A percentile compares a stretch with the other conserved stretches of the same genome.
Conservation (phyloP, 768 basidiomycete genomes). For the Roridomyces roridus region DNA sequence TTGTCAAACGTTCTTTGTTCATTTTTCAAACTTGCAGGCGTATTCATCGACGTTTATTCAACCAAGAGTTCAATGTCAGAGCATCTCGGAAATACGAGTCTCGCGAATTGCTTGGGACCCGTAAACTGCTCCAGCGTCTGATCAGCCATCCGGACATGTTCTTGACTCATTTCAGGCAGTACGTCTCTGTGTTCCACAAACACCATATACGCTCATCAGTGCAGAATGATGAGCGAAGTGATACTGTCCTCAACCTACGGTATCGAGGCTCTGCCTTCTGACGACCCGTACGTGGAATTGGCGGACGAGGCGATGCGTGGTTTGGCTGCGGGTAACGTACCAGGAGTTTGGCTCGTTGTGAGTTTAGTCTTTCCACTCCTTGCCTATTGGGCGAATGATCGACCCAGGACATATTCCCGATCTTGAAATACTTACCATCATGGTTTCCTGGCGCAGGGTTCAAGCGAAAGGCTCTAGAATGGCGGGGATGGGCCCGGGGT, state of each 20-base stretch:
- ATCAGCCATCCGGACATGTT: background rate
- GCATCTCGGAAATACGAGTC: background rate
- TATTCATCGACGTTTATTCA: background rate
- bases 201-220: background rate
- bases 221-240: background rate
- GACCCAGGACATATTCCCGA: conserved; percentile 24
- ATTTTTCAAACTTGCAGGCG: background rate
- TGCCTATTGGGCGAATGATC: background rate
- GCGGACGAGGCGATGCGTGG: background rate
- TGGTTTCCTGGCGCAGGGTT: conserved; percentile 27
- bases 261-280: background rate
- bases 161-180: background rate
- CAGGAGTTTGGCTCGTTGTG: background rate
- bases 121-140: background rate
- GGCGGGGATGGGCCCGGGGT: background rate
- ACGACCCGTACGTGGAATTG: background rate
- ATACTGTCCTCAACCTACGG: background rate
- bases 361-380: background rate
- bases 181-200: background rate
- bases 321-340: background rate
- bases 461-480: conserved; percentile 22
- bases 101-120: background rate
- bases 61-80: background rate
- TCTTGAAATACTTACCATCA: conserved; percentile 23
- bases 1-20: background rate